phyloP scores from a whole-genome alignment of 768 basidiomycete genomes.

The Lactarius sp. region DNA sequence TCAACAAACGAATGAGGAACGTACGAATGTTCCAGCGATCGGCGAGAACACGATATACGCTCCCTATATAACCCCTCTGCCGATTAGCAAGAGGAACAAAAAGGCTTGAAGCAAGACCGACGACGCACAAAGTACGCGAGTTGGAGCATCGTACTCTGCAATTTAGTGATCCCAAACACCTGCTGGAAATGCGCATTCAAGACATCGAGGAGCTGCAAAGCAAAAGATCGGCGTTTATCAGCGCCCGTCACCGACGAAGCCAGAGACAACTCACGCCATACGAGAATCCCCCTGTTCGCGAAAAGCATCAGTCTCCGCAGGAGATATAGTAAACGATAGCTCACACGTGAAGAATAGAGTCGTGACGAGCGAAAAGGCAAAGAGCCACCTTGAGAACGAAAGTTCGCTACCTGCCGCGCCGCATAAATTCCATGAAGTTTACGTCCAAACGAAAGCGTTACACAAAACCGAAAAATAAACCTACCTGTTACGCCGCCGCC shows the following conservation, averaged over 20 bases:
- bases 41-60: conserved; percentile 61
- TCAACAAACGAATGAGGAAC: conserved; percentile 28
- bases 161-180: conserved; percentile 63
- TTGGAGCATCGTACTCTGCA: conserved; percentile 70
- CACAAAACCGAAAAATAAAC: background rate
- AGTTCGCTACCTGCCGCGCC: conserved; percentile 14
- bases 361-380: conserved; percentile 64
- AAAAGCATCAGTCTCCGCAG: background rate
- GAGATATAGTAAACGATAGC: conserved; percentile 18
- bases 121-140: conserved; percentile 58
- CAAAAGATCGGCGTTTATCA: conserved; percentile 27
- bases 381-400: conserved; percentile 37
- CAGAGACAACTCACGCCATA: conserved; percentile 46
- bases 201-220: conserved; percentile 56
- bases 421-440: background rate
- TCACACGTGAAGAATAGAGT: conserved; percentile 70
- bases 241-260: background rate
- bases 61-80: conserved; percentile 35
- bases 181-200: conserved; percentile 69
- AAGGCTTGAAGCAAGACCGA: background rate
- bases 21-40: conserved; percentile 50
- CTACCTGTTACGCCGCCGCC: background rate
- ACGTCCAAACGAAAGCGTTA: too few relatives aligned
- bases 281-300: conserved; percentile 54
- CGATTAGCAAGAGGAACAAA: background rate